These are phyloP conservation scores for Neohortaea acidophila DNA, from an alignment of 495 filamentous ascomycete species.

Conservation along the genomic window DNA sequence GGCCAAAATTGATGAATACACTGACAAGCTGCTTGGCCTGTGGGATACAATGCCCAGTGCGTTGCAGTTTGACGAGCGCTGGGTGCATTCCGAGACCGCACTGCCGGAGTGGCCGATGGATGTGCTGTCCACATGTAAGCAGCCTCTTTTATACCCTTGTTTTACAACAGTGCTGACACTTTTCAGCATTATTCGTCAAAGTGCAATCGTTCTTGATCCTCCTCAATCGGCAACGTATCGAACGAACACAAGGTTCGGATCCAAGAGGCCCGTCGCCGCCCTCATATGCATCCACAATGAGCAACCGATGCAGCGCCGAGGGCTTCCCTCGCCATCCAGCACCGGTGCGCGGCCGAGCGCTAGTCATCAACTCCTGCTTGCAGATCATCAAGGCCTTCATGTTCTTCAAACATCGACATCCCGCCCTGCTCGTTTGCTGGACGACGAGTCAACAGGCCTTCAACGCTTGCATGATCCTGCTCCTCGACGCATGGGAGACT, in stretches of 20 bases:
- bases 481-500: constrained; percentile 31
- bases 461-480: constrained; percentile 34
- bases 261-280: not conserved
- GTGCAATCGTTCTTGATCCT: constrained; percentile 33
- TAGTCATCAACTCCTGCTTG: constrained; percentile 30
- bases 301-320: too few relatives aligned
- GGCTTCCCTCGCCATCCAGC: constrained; percentile 6
- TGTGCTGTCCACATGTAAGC: constrained; percentile 28
- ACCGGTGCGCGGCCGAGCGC: constrained; percentile 26
- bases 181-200: constrained; percentile 28
- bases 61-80: constrained; percentile 32
- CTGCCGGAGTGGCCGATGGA: constrained; percentile 33
- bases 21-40: constrained; percentile 27
- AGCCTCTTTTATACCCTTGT: not conserved
- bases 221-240: constrained; percentile 31
- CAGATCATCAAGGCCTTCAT: constrained; percentile 31
- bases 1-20: constrained; percentile 32
- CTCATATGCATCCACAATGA: not conserved
- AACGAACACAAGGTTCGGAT: constrained; percentile 14
- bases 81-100: constrained; percentile 25
- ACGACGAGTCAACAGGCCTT: constrained; percentile 35
- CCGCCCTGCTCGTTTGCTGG: constrained; percentile 33
- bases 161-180: not conserved
- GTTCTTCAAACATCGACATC: constrained; percentile 30
- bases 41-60: constrained; percentile 31